Conservation (phyloP, 768 basidiomycete species). For the Cystofilobasidium ferigula region DNA sequence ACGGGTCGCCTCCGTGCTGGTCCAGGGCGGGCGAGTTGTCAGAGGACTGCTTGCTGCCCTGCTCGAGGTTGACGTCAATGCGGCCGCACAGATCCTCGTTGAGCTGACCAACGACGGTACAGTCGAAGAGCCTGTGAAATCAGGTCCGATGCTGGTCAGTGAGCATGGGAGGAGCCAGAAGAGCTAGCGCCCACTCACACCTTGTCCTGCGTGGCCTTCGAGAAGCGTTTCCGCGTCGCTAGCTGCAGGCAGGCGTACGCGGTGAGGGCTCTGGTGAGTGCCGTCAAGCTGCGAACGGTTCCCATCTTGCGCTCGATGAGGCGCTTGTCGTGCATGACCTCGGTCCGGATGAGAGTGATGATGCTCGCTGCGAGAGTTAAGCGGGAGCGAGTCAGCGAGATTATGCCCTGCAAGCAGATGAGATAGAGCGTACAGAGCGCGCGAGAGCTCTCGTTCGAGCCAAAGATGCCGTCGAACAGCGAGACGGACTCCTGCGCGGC, state of each 20-base stretch:
- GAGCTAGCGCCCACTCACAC: conserved; percentile 29
- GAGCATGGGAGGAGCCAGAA: neutral
- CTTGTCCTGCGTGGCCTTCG: conserved; percentile 32
- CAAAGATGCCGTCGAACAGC: conserved; percentile 35
- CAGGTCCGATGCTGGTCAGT: neutral
- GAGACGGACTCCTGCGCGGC: conserved; percentile 34
- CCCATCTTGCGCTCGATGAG: conserved; percentile 29
- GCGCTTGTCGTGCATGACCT: conserved; percentile 36
- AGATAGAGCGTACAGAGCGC: conserved; percentile 30
- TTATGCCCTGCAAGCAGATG: neutral
- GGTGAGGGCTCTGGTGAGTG: conserved; percentile 40
- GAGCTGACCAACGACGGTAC: conserved; percentile 33
- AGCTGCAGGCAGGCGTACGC: conserved; percentile 40
- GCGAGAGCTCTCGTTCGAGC: conserved; percentile 40
- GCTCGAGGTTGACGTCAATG: neutral
- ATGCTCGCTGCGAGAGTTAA: conserved; percentile 28
- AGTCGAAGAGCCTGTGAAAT: conserved; percentile 35
- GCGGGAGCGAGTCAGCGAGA: neutral
- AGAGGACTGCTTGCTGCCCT: too few relatives aligned
- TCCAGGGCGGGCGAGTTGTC: neutral
- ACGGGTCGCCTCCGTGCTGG: neutral
- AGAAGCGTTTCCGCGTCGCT: conserved; percentile 36
- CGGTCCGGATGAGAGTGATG: conserved; percentile 37
- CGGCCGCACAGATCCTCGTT: conserved; percentile 6
- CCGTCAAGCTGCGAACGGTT: conserved; percentile 32